Base-by-base conservation (phyloP, 2,329 filamentous ascomycete genomes). In the Botrytis cinerea region DNA sequence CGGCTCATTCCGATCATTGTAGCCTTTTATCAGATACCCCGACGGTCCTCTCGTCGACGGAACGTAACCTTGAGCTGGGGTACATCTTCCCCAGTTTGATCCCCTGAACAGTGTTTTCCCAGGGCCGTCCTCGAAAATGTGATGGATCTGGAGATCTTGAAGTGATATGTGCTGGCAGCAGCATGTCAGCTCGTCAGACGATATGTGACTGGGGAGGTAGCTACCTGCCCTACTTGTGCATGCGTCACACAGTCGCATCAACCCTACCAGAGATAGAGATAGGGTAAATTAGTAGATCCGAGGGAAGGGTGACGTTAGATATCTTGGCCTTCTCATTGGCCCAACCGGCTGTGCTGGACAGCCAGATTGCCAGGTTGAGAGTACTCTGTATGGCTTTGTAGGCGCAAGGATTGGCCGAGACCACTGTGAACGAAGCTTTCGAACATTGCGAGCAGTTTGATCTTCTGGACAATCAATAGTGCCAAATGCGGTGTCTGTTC, bases 241-340 rank as follows among this genome's bases (percentile, higher is more conserved):
- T 43, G 22, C 14, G 48, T 67, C 16, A 48, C 22, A 67, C 28
- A 51, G 28, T 12, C 40, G 45, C 2, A 67, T 20, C 45, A 28
- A 67, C 38, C 38, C 45, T 67, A 10, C 46, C 32, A 40, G 25
- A 68, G 64, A 68, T 54, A 40, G 16, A 68, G 64, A 68, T 68
- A 68, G 35, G 46, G 46, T n/a, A 38, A 67, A 67, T 54, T 28
- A 67, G 32, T 51, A 20, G 38, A 40, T 54, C 32, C 46, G 32
- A 67, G 64, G 25, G 32, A 28, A 40, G 28, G 64, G 46, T 38
- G 54, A 28, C 4, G n/a, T 25, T 20, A 14, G 38, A 8, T 9
- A 8, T 18, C 2, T 68, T 54, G 22, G 64, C 22, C 22, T 54
- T 40, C 5, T 22, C 1, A 22, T n/a, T 54, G 32, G 46, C 46